Percentiles rank a stretch among this genome's conserved stretches.
These are phyloP conservation scores for Neopestalotiopsis clavispora DNA, from an alignment of 2,329 filamentous ascomycete genomes.

Conservation along the genomic window DNA sequence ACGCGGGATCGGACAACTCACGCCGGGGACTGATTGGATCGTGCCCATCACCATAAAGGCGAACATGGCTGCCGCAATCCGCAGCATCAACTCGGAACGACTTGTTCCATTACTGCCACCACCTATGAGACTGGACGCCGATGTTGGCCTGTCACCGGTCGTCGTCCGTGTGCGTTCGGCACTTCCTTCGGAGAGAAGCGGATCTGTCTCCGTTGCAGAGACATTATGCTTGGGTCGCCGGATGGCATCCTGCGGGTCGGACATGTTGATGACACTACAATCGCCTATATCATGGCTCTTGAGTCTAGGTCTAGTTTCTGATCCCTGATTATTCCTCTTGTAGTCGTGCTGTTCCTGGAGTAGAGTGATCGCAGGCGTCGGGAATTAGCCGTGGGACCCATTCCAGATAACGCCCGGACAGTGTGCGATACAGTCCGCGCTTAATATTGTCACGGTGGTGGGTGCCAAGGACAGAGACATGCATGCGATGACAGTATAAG, in stretches of 20 bases:
- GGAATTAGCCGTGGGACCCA: neutral
- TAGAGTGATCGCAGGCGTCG: neutral
- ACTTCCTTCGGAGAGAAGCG: neutral
- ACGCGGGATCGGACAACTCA: neutral
- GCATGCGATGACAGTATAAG: neutral
- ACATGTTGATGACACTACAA: neutral
- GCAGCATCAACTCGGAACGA: neutral
- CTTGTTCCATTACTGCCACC: too few species aligned
- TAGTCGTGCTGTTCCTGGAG: neutral
- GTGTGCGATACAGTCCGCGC: neutral
- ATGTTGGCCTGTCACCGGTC: neutral
- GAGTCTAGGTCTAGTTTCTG: neutral
- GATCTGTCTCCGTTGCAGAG: neutral
- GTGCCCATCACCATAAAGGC: constrained; percentile 13
- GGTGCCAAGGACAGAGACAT: neutral
- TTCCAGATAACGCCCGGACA: neutral
- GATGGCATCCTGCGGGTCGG: neutral
- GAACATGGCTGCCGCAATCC: constrained; percentile 5
- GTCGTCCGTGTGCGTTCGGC: neutral
- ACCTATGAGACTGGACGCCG: neutral
- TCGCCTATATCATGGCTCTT: neutral
- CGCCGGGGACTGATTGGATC: constrained; percentile 7
- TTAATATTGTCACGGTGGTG: neutral
- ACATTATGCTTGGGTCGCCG: neutral
- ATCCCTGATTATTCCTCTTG: neutral